Percentiles rank a stretch among this genome's conserved stretches.
phyloP scores from a whole-genome alignment of 225 moss, liverwort and hornwort species.

The Climacium dendroides region DNA sequence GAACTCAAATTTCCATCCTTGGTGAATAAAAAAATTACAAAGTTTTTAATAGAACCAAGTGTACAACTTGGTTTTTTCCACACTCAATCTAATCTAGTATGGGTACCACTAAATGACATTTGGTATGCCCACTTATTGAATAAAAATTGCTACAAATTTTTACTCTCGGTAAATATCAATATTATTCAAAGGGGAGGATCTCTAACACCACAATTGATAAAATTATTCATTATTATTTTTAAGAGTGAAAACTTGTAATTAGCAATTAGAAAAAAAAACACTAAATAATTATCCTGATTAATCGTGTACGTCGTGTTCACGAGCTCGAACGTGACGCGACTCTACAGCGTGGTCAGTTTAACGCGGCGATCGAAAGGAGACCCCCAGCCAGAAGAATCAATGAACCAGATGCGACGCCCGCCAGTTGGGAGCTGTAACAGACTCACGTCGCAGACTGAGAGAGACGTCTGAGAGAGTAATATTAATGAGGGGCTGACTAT shows the following conservation, averaged over 20 bases:
- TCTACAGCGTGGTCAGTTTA: background rate
- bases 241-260: background rate
- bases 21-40: background rate
- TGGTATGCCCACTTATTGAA: background rate
- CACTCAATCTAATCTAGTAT: background rate
- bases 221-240: background rate
- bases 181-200: background rate
- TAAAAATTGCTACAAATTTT: background rate
- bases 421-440: background rate
- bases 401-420: background rate
- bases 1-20: background rate
- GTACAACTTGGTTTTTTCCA: background rate
- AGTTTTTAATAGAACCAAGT: accelerated
- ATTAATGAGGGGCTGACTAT: background rate
- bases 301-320: background rate
- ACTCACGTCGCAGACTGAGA: background rate
- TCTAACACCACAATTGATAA: background rate
- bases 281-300: no score
- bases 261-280: background rate
- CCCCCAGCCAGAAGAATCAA: no score
- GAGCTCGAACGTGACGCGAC: background rate
- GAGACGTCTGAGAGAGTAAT: background rate
- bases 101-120: background rate
- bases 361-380: background rate
- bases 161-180: background rate